phyloP scores from a whole-genome alignment of 108 stramenopile species.

The Poteriospumella lacustris region DNA sequence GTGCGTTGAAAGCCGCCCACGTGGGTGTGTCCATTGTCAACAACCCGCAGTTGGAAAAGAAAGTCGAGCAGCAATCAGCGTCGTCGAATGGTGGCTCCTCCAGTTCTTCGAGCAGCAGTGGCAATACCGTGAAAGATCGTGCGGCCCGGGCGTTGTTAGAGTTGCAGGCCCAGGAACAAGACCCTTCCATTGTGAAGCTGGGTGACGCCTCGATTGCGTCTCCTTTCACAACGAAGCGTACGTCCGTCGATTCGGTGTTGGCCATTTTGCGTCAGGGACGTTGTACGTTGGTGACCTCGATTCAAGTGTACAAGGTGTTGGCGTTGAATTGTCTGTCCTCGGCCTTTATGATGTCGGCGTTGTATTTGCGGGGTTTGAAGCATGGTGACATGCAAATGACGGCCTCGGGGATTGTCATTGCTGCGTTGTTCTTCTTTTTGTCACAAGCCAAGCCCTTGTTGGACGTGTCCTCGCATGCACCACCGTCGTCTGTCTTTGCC shows the following conservation, averaged over 20 bases:
- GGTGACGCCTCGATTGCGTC: constrained; percentile 96
- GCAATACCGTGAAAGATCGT: not conserved
- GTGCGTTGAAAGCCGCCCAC: constrained; percentile 87
- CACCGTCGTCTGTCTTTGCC: constrained; percentile 78
- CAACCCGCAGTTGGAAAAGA: constrained; percentile 76
- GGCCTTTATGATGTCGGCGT: constrained; percentile 77
- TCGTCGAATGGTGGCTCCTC: not conserved
- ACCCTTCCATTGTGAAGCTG: constrained; percentile 59
- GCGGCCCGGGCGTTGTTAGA: constrained; percentile 27
- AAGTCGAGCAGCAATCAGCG: constrained; percentile 35
- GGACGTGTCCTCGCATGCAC: constrained; percentile 64
- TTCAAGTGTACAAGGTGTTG: constrained; percentile 76
- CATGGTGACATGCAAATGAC: constrained; percentile 92
- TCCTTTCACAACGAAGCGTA: constrained; percentile 85
- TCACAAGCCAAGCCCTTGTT: constrained; percentile 80
- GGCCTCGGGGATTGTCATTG: constrained; percentile 70
- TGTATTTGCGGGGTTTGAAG: constrained; percentile 87
- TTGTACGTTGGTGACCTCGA: constrained; percentile 83
- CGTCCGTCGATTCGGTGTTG: constrained; percentile 52
- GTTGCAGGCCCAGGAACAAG: constrained; percentile 32
- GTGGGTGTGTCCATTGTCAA: constrained; percentile 91
- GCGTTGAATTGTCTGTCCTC: constrained; percentile 92
- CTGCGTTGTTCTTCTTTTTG: constrained; percentile 81
- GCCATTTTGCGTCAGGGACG: constrained; percentile 87
- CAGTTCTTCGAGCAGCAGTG: not conserved